Evolutionary conservation across 2,329 filamentous ascomycete genomes (phyloP), one percentile per base, ranked within the genome.

Genomic region (Botrytis fabae): DNA sequence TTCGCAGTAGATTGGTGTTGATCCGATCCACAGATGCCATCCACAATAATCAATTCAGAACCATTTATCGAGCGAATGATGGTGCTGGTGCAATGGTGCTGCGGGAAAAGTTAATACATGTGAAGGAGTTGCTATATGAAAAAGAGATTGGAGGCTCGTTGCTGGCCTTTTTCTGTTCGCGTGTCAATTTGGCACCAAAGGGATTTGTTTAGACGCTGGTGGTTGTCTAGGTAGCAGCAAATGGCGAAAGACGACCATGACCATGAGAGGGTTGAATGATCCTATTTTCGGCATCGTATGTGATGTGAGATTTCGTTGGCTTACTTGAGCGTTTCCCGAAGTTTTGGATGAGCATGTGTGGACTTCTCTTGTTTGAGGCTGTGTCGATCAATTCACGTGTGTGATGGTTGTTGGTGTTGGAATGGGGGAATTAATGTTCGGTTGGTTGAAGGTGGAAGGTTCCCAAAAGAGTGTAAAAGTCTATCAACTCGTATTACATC

Each of bases 121-220:
- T 60, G 57, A 60, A 60, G 57, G 59, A 38, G 22, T 40, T 18
- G 22, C 18, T 62, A 62, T 62, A 62, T 42, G 60, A 62, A 62
- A 62, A 62, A 38, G 60, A 62, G 60, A 40, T 62, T 62, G 40
- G 38, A 63, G 61, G 61, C 61, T 63, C 38, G 38, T 42, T 42
- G 38, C 18, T 62, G 61, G 61, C 61, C 2, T 28, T 28, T 28
- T n/a, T n/a, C 22, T 10, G 14, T 28, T 62, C 38, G 60, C 32
- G 59, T 22, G 16, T 60, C 20, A 61, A 16, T 38, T 25, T 25
- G 59, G 22, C 35, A 38, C 7, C 25, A 54, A 54, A 18, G n/a
- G 48, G 25, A 6, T n/a, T 51, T 51, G 48, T 51, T 64, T 64
- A 25, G 42, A 46, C 42, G 42, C 62, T 65, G 20, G 62, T 14